Base-by-base conservation (phyloP, 1,284 basidiomycete genomes). In the Papiliotrema terrestris region DNA sequence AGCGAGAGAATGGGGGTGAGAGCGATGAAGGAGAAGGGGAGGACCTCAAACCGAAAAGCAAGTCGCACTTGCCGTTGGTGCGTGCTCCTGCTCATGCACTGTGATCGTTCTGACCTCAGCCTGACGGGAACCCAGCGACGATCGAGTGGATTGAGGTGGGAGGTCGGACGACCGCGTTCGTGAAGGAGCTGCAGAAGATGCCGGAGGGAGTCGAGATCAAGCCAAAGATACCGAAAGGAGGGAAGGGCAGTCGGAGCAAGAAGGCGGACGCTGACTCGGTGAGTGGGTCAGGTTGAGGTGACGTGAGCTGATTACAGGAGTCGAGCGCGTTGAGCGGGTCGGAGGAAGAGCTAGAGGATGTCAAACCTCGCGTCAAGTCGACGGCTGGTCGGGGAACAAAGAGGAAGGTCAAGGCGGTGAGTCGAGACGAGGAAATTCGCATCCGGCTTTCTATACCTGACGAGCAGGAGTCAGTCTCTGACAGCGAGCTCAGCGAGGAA, bases 101-200 rank as follows among this genome's bases (percentile, higher is more conserved):
- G 25, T 47, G n/a, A 3, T 11, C 15, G 32, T 43, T 4, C 41
- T 51, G 45, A 26, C 44, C 8, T 19, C 38, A 90, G 88, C 84
- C 85, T 0, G 83, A 84, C 55, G 90, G 89, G 1, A 73, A 80
- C 48, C 81, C 80, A 2, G 88, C 87, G 0, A 87, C 85, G 2
- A 84, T 92, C 58, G 84, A 83, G 59, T 91, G 86, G 81, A 71
- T 89, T 50, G 89, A 86, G 1, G 86, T 92, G 9, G 88, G 87
- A 3, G 89, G 90, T 1, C 79, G 89, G 15, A 91, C 90, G 0
- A 87, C 86, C 1, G 89, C 88, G 3, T 85, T 84, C 58, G 84
- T 90, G 2, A 71, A 74, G 9, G 83, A 88, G 69, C 78, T 91
- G 2, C 89, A 90, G 66, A 78, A 77, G 46, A 72, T 81, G 52